Conservation (phyloP, 2,329 filamentous ascomycete species). For the Fusarium xyrophilum region DNA sequence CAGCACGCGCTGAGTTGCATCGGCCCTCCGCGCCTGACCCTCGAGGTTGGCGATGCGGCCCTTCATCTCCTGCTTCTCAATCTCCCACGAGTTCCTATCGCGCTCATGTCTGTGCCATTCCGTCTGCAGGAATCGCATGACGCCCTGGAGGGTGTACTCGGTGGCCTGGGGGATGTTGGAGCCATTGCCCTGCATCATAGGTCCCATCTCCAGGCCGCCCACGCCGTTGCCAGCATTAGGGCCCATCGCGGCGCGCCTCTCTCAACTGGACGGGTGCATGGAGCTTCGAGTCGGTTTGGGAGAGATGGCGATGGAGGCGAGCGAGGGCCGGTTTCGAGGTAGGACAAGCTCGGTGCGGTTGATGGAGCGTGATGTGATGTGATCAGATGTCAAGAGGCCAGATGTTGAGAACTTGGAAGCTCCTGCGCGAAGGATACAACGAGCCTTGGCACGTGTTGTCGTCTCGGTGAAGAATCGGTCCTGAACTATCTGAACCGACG, state of each 20-base stretch:
- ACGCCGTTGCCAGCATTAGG: conserved; percentile 55
- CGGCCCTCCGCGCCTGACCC: conserved; percentile 84
- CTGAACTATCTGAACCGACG: neutral
- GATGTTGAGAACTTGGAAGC: conserved; percentile 7
- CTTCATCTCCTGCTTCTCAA: conserved; percentile 99
- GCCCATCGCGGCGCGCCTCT: conserved; percentile 51
- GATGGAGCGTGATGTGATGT: conserved; percentile 21
- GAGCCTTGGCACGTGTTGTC: conserved; percentile 26
- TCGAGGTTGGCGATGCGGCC: conserved; percentile 94
- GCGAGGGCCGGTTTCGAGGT: conserved; percentile 28
- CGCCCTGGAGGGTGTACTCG: conserved; percentile 72
- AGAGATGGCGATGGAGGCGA: conserved; percentile 25
- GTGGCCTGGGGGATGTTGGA: conserved; percentile 64
- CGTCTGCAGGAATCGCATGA: conserved; percentile 98
- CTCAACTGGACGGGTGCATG: conserved; percentile 48
- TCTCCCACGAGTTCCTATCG: conserved; percentile 98
- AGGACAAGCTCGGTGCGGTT: conserved; percentile 34
- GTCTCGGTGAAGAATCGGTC: neutral
- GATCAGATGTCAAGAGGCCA: conserved; percentile 20
- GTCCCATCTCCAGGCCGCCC: conserved; percentile 54
- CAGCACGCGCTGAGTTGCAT: conserved; percentile 85
- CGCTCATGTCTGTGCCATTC: conserved; percentile 99
- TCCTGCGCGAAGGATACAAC: conserved; percentile 22
- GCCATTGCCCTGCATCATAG: conserved; percentile 55
- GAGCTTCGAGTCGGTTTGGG: conserved; percentile 43